A percentile compares a stretch with the other conserved stretches of the same genome.
Conservation (phyloP, 2,329 filamentous ascomycete genomes). For the Epichloe brachyelytri region DNA sequence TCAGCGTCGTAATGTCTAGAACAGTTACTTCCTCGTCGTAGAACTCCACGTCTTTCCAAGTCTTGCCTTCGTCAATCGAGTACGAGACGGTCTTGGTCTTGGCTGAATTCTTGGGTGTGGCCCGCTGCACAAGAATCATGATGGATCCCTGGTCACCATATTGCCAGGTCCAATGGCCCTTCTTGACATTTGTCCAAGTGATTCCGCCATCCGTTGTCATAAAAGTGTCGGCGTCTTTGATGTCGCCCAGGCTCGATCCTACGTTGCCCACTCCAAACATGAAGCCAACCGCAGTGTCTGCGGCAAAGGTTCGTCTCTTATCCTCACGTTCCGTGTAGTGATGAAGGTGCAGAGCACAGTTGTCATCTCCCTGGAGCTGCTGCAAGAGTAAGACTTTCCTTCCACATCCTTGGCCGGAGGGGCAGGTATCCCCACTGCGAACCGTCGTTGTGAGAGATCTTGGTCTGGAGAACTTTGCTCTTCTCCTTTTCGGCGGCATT, state of each 20-base stretch:
- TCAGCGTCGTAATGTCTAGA: constrained; percentile 72
- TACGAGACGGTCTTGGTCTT: constrained; percentile 61
- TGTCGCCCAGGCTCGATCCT: constrained; percentile 50
- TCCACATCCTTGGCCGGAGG: constrained; percentile 61
- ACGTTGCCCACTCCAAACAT: constrained; percentile 92
- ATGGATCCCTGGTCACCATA: constrained; percentile 93
- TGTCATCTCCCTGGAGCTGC: constrained; percentile 39
- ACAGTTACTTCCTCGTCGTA: constrained; percentile 57
- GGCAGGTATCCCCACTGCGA: constrained; percentile 69
- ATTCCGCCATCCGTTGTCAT: constrained; percentile 86
- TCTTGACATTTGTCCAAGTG: constrained; percentile 72
- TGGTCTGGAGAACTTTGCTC: constrained; percentile 72
- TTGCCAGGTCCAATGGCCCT: constrained; percentile 84
- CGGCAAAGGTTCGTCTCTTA: constrained; percentile 75
- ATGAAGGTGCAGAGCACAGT: constrained; percentile 84
- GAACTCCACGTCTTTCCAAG: constrained; percentile 68
- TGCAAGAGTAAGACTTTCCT: constrained; percentile 59
- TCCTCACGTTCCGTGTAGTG: constrained; percentile 87
- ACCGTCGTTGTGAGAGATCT: constrained; percentile 95
- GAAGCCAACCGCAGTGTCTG: constrained; percentile 73
- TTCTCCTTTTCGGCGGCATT: constrained; percentile 66
- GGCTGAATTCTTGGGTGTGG: constrained; percentile 51
- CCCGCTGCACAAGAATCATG: constrained; percentile 71
- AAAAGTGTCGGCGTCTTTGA: constrained; percentile 73
- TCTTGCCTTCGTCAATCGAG: constrained; percentile 66